Percentiles rank a stretch among this genome's conserved stretches.
phyloP scores from a whole-genome alignment of 2,329 filamentous ascomycete genomes.

The Fusarium luffae region DNA sequence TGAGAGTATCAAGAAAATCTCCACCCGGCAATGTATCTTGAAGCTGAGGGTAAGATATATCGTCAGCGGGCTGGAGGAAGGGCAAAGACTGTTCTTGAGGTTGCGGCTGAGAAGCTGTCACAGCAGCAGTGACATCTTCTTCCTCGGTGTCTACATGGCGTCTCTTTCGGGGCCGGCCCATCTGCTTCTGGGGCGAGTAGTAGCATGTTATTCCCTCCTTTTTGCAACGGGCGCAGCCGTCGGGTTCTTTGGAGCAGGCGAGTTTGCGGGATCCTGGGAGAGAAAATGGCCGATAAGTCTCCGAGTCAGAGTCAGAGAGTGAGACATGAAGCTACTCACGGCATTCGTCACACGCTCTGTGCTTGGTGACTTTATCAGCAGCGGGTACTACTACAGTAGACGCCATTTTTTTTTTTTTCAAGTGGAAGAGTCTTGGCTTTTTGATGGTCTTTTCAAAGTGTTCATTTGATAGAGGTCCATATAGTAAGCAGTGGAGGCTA shows the following conservation, averaged over 20 bases:
- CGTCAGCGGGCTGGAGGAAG: constrained; percentile 2
- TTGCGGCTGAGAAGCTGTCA: constrained; percentile 4
- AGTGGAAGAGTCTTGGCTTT: neutral
- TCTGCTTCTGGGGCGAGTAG: constrained; percentile 73
- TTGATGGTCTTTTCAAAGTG: neutral
- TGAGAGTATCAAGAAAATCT: constrained; percentile 49
- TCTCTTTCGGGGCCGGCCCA: constrained; percentile 73
- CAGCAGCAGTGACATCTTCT: constrained; percentile 44
- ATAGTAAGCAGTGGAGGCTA: neutral
- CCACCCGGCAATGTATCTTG: constrained; percentile 8
- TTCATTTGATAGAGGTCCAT: neutral
- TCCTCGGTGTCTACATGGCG: constrained; percentile 51
- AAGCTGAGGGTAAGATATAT: constrained; percentile 10
- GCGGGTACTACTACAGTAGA: constrained; percentile 13
- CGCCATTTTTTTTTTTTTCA: constrained; percentile 40
- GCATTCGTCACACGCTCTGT: constrained; percentile 74
- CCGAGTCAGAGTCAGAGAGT: constrained; percentile 33
- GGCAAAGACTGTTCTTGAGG: constrained; percentile 6
- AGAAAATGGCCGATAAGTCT: constrained; percentile 43
- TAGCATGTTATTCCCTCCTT: constrained; percentile 67
- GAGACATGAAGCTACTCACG: constrained; percentile 58
- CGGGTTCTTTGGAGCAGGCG: constrained; percentile 71
- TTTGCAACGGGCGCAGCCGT: constrained; percentile 69
- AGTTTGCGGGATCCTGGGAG: constrained; percentile 69
- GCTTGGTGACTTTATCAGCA: constrained; percentile 56